Conservation (phyloP, 2,329 filamentous ascomycete genomes). For the Colletotrichum sp. region DNA sequence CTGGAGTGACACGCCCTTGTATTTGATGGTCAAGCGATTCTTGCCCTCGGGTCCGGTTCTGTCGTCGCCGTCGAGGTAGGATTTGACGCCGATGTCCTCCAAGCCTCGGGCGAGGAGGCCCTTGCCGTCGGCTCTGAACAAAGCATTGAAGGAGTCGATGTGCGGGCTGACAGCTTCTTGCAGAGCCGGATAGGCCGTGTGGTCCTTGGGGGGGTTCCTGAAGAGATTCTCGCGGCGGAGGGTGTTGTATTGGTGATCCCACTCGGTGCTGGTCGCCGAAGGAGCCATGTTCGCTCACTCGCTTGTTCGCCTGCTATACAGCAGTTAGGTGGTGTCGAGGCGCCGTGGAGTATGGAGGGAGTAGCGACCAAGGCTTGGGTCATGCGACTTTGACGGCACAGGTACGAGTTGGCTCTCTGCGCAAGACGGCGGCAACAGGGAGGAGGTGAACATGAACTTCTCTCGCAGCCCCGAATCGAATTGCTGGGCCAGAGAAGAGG, state of each 20-base stretch:
- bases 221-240: slow-evolving; percentile 88
- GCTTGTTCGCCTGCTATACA: background rate
- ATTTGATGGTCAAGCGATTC: slow-evolving; percentile 79
- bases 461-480: background rate
- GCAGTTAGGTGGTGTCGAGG: background rate
- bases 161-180: slow-evolving; percentile 89
- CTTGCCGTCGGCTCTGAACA: slow-evolving; percentile 76
- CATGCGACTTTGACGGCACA: background rate
- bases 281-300: slow-evolving; percentile 53
- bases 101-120: slow-evolving; percentile 73
- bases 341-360: background rate
- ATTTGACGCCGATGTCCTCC: slow-evolving; percentile 88
- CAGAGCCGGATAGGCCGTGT: slow-evolving; percentile 85
- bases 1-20: slow-evolving; percentile 83
- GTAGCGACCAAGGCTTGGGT: background rate
- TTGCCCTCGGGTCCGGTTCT: slow-evolving; percentile 61
- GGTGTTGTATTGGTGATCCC: slow-evolving; percentile 88
- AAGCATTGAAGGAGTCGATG: slow-evolving; percentile 92
- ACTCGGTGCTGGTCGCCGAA: slow-evolving; percentile 68
- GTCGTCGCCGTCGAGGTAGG: slow-evolving; percentile 83
- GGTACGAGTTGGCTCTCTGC: background rate
- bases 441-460: background rate
- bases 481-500: slow-evolving; percentile 3
- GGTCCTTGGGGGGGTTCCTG: slow-evolving; percentile 84
- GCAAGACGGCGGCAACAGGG: background rate